Conservation (phyloP, 2,329 filamentous ascomycete species). For the Nemania diffusa region DNA sequence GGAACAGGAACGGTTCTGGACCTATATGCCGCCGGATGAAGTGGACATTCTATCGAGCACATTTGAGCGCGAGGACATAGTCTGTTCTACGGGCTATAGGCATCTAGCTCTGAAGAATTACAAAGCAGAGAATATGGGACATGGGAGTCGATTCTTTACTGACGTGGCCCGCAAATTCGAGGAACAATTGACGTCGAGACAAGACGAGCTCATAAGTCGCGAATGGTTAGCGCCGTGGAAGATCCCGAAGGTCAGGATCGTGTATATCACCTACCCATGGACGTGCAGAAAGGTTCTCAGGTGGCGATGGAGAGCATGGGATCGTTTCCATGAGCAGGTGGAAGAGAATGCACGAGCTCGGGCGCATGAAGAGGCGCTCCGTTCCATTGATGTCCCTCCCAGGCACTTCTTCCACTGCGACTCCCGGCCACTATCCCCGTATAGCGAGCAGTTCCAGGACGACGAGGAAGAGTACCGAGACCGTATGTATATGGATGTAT, state of each 20-base stretch:
- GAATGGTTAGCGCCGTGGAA: constrained; percentile 8
- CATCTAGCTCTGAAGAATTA: constrained; percentile 8
- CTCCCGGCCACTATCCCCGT: constrained; percentile 23
- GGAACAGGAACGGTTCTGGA: constrained; percentile 14
- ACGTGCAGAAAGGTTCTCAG: constrained; percentile 11
- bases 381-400: constrained; percentile 25
- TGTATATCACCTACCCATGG: constrained; percentile 21
- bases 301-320: constrained; percentile 21
- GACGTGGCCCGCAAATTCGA: constrained; percentile 15
- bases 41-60: constrained; percentile 1
- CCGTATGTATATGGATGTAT: neutral
- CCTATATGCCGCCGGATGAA: constrained; percentile 14
- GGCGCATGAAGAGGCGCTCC: constrained; percentile 21
- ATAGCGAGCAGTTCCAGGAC: constrained; percentile 23
- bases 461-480: constrained; percentile 15
- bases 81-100: constrained; percentile 5
- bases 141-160: constrained; percentile 22
- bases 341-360: neutral
- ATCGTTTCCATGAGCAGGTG: neutral
- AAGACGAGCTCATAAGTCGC: constrained; percentile 9
- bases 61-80: neutral
- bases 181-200: neutral
- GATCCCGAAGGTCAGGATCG: constrained; percentile 24
- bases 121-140: constrained; percentile 20
- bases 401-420: neutral